Conservation (phyloP, 768 basidiomycete species). For the Dioszegia hungarica region DNA sequence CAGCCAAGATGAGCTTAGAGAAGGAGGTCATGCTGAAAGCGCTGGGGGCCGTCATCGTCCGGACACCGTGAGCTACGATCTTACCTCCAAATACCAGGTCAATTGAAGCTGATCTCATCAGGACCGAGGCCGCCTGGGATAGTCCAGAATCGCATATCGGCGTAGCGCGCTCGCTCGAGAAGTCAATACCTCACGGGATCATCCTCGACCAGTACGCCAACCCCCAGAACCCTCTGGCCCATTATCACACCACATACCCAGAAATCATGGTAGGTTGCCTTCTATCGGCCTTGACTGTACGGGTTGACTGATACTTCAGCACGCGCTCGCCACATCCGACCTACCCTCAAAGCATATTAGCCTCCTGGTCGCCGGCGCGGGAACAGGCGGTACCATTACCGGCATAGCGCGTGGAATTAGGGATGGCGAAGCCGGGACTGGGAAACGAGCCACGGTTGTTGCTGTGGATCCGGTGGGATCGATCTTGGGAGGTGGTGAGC, state of each 20-base stretch:
- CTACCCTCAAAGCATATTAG: slow-evolving; percentile 52
- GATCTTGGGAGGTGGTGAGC: slow-evolving; percentile 62
- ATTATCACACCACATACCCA: slow-evolving; percentile 81
- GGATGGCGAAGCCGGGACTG: slow-evolving; percentile 40
- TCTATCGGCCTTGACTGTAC: not conserved
- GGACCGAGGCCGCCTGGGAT: slow-evolving; percentile 58
- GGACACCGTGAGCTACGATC: slow-evolving; percentile 69
- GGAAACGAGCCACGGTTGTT: slow-evolving; percentile 54
- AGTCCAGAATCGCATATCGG: slow-evolving; percentile 88
- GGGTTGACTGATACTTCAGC: slow-evolving; percentile 8
- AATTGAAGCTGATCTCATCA: slow-evolving; percentile 6
- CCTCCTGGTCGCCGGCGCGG: slow-evolving; percentile 76
- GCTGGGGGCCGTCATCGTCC: slow-evolving; percentile 87
- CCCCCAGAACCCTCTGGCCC: slow-evolving; percentile 78
- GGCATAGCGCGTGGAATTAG: slow-evolving; percentile 52
- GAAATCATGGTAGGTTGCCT: slow-evolving; percentile 67
- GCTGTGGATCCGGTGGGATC: slow-evolving; percentile 93
- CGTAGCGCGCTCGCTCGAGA: slow-evolving; percentile 73
- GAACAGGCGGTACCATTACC: slow-evolving; percentile 93
- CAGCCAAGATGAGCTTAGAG: slow-evolving; percentile 95
- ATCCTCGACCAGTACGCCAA: slow-evolving; percentile 81
- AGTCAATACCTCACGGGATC: slow-evolving; percentile 73
- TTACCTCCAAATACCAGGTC: slow-evolving; percentile 36
- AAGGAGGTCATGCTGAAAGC: slow-evolving; percentile 89
- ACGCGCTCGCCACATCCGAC: slow-evolving; percentile 59